Percentiles rank a stretch among this genome's conserved stretches.
These are phyloP conservation scores for Ormosia semicastrata DNA, from an alignment of 306 rosid species.

Conservation along the genomic window DNA sequence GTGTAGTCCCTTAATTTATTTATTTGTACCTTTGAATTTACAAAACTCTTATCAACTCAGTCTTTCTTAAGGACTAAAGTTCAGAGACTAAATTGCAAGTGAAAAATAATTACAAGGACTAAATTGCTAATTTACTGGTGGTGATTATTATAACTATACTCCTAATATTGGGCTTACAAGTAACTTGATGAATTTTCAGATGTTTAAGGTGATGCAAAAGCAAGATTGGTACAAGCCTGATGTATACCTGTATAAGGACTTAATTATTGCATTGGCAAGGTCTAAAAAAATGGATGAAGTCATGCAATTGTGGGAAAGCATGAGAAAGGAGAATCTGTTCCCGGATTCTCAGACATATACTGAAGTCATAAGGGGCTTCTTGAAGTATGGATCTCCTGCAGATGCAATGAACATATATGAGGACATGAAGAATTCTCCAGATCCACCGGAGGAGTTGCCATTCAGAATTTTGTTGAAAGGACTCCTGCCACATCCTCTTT, in stretches of 20 bases:
- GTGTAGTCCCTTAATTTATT: background rate
- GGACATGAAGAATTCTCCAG: constrained; percentile 96
- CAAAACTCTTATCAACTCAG: background rate
- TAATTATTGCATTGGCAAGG: constrained; percentile 73
- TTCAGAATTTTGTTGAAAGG: constrained; percentile 94
- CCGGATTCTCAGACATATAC: constrained; percentile 87
- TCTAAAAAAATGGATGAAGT: constrained; percentile 76
- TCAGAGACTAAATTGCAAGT: background rate
- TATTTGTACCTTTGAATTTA: background rate
- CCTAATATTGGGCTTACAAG: constrained; percentile 26
- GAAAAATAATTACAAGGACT: too few relatives aligned
- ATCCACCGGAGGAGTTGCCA: constrained; percentile 90
- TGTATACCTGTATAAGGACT: constrained; percentile 71
- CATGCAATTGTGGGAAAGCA: constrained; percentile 74
- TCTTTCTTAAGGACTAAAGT: background rate
- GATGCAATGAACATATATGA: constrained; percentile 93
- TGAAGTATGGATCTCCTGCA: constrained; percentile 79
- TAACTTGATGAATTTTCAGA: constrained; percentile 44
- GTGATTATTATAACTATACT: background rate
- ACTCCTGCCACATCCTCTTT: constrained; percentile 85
- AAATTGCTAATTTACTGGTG: background rate
- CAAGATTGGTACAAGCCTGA: constrained; percentile 93
- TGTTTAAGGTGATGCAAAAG: constrained; percentile 69
- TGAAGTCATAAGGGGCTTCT: constrained; percentile 90
- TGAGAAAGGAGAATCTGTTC: constrained; percentile 66